A percentile compares a stretch with the other conserved stretches of the same genome.
Evolutionary conservation across 2,329 filamentous ascomycete genomes (phyloP).

Genomic region (Apiospora pterosperma): DNA sequence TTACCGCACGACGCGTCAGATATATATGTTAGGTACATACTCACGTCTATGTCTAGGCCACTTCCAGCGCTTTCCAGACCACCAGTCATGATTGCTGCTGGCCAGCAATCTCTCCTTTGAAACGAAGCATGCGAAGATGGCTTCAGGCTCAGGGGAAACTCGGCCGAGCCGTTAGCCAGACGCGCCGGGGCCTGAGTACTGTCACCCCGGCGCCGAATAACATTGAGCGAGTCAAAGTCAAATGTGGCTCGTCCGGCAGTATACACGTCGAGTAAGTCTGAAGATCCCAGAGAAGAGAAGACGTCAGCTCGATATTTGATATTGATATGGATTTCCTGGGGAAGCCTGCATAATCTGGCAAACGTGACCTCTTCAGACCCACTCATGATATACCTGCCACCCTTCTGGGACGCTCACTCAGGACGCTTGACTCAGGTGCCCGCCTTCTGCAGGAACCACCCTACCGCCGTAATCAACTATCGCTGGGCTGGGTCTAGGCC

Average conservation of each 20-base stretch:
- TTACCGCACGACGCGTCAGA: not conserved
- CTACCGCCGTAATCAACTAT: slow-evolving; percentile 55
- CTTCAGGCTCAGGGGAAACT: slow-evolving; percentile 9
- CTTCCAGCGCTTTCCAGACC: not conserved
- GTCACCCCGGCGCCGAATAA: slow-evolving; percentile 15
- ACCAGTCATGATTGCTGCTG: not conserved
- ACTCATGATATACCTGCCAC: slow-evolving; percentile 54
- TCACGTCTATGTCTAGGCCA: too few species aligned
- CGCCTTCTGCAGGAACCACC: slow-evolving; percentile 29
- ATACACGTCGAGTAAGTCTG: slow-evolving; percentile 48
- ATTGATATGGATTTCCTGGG: not conserved
- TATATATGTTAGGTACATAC: not conserved
- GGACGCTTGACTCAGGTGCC: slow-evolving; percentile 28
- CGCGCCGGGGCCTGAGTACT: slow-evolving; percentile 17
- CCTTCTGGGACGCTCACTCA: slow-evolving; percentile 33
- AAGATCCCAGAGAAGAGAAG: not conserved
- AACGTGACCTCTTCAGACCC: slow-evolving; percentile 35
- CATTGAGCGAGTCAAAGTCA: slow-evolving; percentile 41
- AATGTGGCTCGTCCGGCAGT: slow-evolving; percentile 45
- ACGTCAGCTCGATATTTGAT: not conserved
- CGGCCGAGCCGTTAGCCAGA: slow-evolving; percentile 10
- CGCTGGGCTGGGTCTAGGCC: slow-evolving; percentile 42
- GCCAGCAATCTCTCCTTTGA: not conserved
- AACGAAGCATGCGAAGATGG: slow-evolving; percentile 10
- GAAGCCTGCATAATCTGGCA: slow-evolving; percentile 46